Evolutionary conservation across 208 protist species (phyloP).

Genomic region (Naegleria fowleri): DNA sequence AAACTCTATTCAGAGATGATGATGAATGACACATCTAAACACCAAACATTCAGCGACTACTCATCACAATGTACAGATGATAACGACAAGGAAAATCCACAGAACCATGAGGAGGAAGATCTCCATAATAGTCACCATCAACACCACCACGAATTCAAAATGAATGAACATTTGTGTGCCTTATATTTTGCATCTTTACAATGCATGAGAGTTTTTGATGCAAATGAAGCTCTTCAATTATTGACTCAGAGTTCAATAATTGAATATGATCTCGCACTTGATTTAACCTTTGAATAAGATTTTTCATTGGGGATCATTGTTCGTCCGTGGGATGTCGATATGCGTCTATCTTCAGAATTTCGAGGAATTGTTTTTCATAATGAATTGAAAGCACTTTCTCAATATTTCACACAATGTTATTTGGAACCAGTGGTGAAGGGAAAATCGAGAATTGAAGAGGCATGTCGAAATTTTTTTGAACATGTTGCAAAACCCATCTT

Average conservation of each 20-base stretch:
- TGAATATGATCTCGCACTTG: background rate
- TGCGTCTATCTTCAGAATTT: background rate
- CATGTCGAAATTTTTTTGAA: background rate
- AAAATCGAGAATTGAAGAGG: background rate
- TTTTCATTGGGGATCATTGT: background rate
- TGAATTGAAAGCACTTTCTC: background rate
- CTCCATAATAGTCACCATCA: too few relatives aligned
- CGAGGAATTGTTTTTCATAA: background rate
- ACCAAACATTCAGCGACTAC: too few relatives aligned
- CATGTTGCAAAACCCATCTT: background rate
- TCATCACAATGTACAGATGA: too few relatives aligned
- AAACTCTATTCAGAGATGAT: background rate
- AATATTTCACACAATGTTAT: slow-evolving; percentile 1
- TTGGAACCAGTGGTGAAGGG: background rate
- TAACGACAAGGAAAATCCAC: too few relatives aligned
- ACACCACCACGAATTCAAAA: background rate
- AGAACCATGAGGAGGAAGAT: too few relatives aligned
- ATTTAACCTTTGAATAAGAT: background rate
- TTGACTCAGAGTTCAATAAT: background rate
- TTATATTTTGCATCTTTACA: background rate
- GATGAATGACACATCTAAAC: background rate
- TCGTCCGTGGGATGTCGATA: background rate
- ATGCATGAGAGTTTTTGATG: background rate
- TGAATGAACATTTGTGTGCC: background rate
- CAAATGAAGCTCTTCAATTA: background rate